Percentiles rank a stretch among this genome's conserved stretches.
phyloP scores from a whole-genome alignment of 2,329 filamentous ascomycete genomes.

The Cladosporium sp. region DNA sequence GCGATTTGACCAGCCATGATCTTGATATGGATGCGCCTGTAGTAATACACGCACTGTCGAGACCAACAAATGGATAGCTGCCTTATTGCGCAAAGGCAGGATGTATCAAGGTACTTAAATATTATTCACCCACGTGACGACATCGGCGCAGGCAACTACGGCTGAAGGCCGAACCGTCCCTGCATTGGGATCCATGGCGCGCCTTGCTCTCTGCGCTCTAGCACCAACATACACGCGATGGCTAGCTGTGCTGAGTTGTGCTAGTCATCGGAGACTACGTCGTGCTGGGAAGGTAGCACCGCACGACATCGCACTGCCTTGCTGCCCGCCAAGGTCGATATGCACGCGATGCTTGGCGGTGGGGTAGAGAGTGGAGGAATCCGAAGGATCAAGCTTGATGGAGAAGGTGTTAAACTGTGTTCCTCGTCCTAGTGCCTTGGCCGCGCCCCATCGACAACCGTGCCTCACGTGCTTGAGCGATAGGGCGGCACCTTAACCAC shows the following conservation, averaged over 20 bases:
- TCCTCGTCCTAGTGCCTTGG: not conserved
- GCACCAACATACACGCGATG: not conserved
- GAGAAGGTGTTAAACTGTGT: not conserved
- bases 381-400: slow-evolving; percentile 9
- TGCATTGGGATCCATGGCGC: slow-evolving; percentile 3
- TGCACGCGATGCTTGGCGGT: slow-evolving; percentile 8
- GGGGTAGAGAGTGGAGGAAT: not conserved
- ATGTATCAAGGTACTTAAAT: not conserved
- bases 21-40: not conserved
- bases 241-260: not conserved
- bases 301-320: not conserved
- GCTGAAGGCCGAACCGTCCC: not conserved
- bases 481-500: not conserved
- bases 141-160: slow-evolving; percentile 8
- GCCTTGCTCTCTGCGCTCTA: not conserved
- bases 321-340: not conserved
- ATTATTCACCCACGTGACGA: slow-evolving; percentile 5
- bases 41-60: not conserved
- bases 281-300: slow-evolving; percentile 17
- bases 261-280: slow-evolving; percentile 10
- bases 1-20: slow-evolving; percentile 18
- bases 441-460: not conserved
- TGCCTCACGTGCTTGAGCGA: not conserved
- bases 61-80: slow-evolving; percentile 1
- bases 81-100: not conserved